These are phyloP conservation scores for Stygiomarasmius scandens DNA, from an alignment of 1,284 basidiomycete species.

Conservation along the genomic window DNA sequence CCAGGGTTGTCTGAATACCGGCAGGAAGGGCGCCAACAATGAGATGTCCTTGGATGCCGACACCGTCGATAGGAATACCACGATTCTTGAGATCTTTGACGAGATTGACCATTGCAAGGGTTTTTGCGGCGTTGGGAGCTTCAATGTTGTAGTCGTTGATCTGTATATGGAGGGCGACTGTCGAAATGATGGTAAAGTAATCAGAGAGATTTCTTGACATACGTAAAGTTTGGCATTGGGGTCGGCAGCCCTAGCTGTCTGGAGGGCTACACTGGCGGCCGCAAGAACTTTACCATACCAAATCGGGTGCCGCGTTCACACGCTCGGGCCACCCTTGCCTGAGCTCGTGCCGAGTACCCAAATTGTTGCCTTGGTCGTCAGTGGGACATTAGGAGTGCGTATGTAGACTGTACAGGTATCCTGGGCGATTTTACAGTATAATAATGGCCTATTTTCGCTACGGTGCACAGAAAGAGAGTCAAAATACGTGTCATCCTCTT, in stretches of 20 bases:
- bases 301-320: no score
- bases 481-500: no score
- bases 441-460: no score
- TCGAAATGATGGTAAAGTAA: background rate
- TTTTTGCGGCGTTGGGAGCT: constrained; percentile 48
- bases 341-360: no score
- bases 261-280: constrained; percentile 26
- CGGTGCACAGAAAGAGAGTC: no score
- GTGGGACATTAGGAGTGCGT: no score
- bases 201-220: constrained; percentile 4
- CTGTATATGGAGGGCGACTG: no score
- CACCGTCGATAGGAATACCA: constrained; percentile 57
- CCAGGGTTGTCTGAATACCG: constrained; percentile 42
- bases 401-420: no score
- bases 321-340: no score
- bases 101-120: constrained; percentile 53
- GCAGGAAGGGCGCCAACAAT: constrained; percentile 53
- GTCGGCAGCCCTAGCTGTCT: constrained; percentile 26
- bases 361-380: no score
- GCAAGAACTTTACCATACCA: no score
- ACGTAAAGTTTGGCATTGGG: constrained; percentile 23
- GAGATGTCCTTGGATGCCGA: constrained; percentile 58
- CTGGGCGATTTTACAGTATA: no score
- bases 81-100: constrained; percentile 46
- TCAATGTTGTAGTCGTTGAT: constrained; percentile 50